Conservation (phyloP, 345 rosid species). For the Erodium maritimum region DNA sequence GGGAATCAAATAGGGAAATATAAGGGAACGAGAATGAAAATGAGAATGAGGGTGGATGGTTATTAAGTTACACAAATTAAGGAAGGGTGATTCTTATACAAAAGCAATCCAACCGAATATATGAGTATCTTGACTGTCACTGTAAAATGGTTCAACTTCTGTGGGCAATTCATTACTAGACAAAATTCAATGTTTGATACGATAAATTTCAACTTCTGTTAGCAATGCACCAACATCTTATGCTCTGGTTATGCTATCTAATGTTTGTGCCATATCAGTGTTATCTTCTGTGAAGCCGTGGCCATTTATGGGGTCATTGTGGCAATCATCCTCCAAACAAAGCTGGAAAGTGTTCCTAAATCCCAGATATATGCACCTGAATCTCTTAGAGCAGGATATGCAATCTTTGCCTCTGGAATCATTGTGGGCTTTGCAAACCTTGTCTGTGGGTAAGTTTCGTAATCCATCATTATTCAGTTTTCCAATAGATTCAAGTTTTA, state of each 20-base stretch:
- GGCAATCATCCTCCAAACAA: conserved; percentile 93
- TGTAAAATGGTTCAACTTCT: too few relatives aligned
- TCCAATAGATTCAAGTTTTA: not conserved
- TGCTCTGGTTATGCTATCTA: conserved; percentile 1
- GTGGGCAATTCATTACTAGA: too few relatives aligned
- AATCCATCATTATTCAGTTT: conserved; percentile 3
- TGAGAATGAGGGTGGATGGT: too few relatives aligned
- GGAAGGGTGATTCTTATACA: too few relatives aligned
- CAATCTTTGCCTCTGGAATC: conserved; percentile 97
- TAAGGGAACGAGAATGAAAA: too few relatives aligned
- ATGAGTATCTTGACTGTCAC: too few relatives aligned
- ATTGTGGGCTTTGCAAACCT: conserved; percentile 98
- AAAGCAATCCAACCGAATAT: too few relatives aligned
- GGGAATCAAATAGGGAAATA: too few relatives aligned
- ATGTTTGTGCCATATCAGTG: conserved; percentile 33
- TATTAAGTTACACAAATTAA: too few relatives aligned
- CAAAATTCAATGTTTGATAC: not conserved
- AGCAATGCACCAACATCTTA: not conserved
- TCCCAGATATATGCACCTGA: conserved; percentile 67
- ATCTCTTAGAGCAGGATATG: conserved; percentile 98
- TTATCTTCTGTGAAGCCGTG: conserved; percentile 97
- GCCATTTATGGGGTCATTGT: conserved; percentile 98
- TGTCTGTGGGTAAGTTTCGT: conserved; percentile 72
- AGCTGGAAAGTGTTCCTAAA: conserved; percentile 81
- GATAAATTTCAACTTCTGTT: not conserved